Base-by-base conservation (phyloP, 2,329 filamentous ascomycete species). In the Stemphylium vesicarium region DNA sequence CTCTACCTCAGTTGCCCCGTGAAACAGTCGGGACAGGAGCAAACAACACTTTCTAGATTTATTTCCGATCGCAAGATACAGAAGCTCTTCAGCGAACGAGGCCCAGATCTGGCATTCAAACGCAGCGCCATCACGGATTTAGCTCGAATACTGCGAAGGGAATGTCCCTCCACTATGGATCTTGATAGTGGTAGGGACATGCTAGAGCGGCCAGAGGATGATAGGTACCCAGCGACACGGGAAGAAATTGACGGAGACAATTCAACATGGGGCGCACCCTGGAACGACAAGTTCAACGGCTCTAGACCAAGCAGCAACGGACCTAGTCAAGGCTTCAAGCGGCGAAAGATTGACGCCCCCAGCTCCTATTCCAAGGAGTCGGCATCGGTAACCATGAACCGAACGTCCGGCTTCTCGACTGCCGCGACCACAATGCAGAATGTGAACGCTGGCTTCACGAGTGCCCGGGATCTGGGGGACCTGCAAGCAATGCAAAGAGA, bases 1-100 rank as follows among this genome's bases (percentile, higher is more conserved):
- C 79, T 99, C 1, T 96, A 96, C 66, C 80, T 98, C 50, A 96
- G 92, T 72, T 91, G 86, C 61, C 91, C 93, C 0, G 74, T 88
- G 33, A 87, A 86, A 63, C 88, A 86, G 56, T 85, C 88, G 7
- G 83, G 85, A 51, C 73, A 78, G 22, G 83, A 87, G 62, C 80
- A 86, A 53, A 86, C 88, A 0, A 85, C 83, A 7, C 72, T 94
- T 13, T 95, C 91, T 0, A 82, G 83, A 0, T 97, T 96, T 65
- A 78, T 97, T 16, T 82, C 85, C 0, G 78, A 82, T 1, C 74
- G 77, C 43, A 73, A 75, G 73, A 85, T 84, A 58, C 82, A 78
- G 15, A 76, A 76, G 32, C 77, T 79, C 24, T 82, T 88, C 56
- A 81, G 82, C 31, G 80, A 82, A 22, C 84, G 84, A 63, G 93